phyloP scores from a whole-genome alignment of 257 asterid species.

The Solanum virginianum region DNA sequence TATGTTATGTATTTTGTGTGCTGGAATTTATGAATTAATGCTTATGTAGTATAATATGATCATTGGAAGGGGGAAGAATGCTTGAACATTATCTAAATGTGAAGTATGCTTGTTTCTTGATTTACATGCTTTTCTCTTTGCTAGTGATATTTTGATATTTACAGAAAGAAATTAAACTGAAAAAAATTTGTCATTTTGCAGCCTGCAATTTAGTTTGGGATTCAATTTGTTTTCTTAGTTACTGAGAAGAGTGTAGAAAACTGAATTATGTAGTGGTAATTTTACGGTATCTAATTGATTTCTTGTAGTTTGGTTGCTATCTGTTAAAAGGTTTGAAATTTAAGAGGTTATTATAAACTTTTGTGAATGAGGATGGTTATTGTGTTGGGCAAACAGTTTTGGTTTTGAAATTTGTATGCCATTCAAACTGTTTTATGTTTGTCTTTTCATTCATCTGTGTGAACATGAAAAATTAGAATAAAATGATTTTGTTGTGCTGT shows the following conservation, averaged over 20 bases:
- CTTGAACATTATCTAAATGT: too few species aligned
- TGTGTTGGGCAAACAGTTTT: background rate
- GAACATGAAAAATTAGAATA: too few species aligned
- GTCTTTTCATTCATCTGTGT: too few species aligned
- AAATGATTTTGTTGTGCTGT: too few species aligned
- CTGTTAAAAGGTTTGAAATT: background rate
- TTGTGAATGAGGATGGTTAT: background rate
- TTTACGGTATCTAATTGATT: background rate
- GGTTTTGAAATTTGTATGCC: background rate
- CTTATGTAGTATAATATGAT: too few species aligned
- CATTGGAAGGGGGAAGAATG: too few species aligned
- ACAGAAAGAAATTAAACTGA: background rate
- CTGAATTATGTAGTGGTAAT: background rate
- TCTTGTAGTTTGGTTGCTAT: background rate
- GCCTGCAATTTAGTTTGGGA: background rate
- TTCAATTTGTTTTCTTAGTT: background rate
- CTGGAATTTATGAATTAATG: too few species aligned
- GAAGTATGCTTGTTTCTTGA: slow-evolving; percentile 56
- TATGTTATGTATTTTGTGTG: too few species aligned
- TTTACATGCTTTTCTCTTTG: slow-evolving; percentile 50
- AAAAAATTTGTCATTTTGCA: background rate
- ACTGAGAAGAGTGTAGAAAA: background rate
- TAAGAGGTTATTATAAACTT: background rate
- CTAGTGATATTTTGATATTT: slow-evolving; percentile 40
- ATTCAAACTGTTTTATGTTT: background rate